Base-by-base conservation (phyloP, 345 rosid species). In the Linum tenue region DNA sequence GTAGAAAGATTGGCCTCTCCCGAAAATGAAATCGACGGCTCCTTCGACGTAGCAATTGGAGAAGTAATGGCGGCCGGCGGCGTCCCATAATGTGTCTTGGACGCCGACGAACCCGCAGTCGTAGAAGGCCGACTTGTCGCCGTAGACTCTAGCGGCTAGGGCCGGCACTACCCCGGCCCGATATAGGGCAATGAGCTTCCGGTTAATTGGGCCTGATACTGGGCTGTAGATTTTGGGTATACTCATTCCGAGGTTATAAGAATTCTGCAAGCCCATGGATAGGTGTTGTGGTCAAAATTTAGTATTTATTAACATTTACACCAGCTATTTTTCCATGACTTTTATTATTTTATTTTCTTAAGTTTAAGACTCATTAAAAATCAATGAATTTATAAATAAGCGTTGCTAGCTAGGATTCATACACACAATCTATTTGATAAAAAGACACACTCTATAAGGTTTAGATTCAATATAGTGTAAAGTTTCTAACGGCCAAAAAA, bases 1-100 rank as follows among this genome's bases (percentile, higher is more conserved):
- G 65, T 71, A 82, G 4, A 67, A 44, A 5, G 86, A 82, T 59
- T 77, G 84, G 59, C 75, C 86, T 1, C 2, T 0, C 6, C 85
- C 86, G 82, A 77, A 85, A 1, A 85, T 82, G 76, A 82, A 85
- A 70, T 84, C 86, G 0, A 77, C 35, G 3, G 79, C 70, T 51
- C 86, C 89, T 69, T 75, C 69, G 36, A 85, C 76, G 68, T 75
- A 71, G 56, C 86, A 85, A 10, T 51, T 65, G 6, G 67, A 3
- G 63, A 73, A 85, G 37, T 64, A 85, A 48, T 82, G 83, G 5
- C 80, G 84, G 1, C 83, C 86, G 0, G 0, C 0, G 0, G 14
- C 11, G 57, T 84, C 86, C 31, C 72, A 60, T 5, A 82, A 15
- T 0, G 86, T 82, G 68, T 78, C 86, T 66, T 77, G 85, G 58